Evolutionary conservation across 495 filamentous ascomycete genomes (phyloP).

Genomic region (Opeltia flavorubescens): DNA sequence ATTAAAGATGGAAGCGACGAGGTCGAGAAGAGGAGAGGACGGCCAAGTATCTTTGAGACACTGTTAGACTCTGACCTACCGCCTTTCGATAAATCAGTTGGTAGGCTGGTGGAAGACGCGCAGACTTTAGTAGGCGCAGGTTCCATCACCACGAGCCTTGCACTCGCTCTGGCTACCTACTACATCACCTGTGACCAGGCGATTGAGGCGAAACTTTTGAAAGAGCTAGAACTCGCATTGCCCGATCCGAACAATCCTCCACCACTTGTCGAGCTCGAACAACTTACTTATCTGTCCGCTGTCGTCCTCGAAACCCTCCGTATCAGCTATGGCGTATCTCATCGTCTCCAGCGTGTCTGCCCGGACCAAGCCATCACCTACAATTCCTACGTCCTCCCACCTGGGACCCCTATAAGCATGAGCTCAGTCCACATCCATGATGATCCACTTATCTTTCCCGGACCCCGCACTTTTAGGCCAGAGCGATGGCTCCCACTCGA

Average conservation of each 20-base stretch:
- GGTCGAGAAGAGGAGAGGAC: slow-evolving; percentile 11
- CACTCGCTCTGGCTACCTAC: slow-evolving; percentile 18
- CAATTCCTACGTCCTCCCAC: slow-evolving; percentile 12
- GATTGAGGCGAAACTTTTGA: slow-evolving; percentile 11
- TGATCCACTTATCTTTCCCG: slow-evolving; percentile 22
- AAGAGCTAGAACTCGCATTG: slow-evolving; percentile 20
- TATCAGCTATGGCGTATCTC: slow-evolving; percentile 18
- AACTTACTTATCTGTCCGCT: slow-evolving; percentile 24
- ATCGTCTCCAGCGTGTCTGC: slow-evolving; percentile 13
- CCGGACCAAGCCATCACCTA: slow-evolving; percentile 11
- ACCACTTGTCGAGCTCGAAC: slow-evolving; percentile 16
- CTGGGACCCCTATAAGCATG: slow-evolving; percentile 25
- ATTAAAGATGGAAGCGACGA: slow-evolving; percentile 6
- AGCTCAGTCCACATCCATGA: slow-evolving; percentile 17
- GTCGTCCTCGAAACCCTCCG: slow-evolving; percentile 31
- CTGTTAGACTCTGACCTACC: slow-evolving; percentile 18
- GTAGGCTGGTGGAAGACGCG: slow-evolving; percentile 22
- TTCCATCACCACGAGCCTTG: slow-evolving; percentile 21
- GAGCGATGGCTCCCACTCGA: slow-evolving; percentile 32
- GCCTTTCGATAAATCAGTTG: slow-evolving; percentile 13
- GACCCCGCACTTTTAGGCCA: slow-evolving; percentile 25
- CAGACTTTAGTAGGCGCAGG: slow-evolving; percentile 23
- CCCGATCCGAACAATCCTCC: slow-evolving; percentile 4
- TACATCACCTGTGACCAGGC: slow-evolving; percentile 16
- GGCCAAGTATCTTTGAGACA: slow-evolving; percentile 20